These are phyloP conservation scores for Vitis rupestris DNA, from an alignment of 164 flowering plant genomes.

Conservation along the genomic window DNA sequence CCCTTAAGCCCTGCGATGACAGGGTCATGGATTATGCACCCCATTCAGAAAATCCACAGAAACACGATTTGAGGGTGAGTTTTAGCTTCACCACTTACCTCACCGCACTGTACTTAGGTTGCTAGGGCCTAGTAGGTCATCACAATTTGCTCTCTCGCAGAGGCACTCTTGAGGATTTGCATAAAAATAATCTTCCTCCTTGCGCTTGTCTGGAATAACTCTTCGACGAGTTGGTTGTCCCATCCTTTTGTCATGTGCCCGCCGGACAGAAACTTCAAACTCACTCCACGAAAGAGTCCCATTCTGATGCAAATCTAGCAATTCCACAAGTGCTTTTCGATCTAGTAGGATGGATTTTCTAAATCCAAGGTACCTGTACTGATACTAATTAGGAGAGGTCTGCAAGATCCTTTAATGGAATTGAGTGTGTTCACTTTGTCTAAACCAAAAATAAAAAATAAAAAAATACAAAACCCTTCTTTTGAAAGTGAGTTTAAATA, in stretches of 20 bases:
- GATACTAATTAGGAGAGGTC: not conserved
- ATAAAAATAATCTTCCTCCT: conserved; percentile 97
- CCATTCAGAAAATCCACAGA: not conserved
- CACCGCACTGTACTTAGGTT: conserved; percentile 18
- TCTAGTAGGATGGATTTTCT: conserved; percentile 63
- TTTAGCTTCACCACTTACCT: conserved; percentile 1
- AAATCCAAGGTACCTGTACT: conserved; percentile 85
- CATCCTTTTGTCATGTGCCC: conserved; percentile 52
- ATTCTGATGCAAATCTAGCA: conserved; percentile 79
- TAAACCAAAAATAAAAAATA: not conserved
- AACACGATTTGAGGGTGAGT: not conserved
- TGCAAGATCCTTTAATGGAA: not conserved
- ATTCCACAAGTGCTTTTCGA: conserved; percentile 62
- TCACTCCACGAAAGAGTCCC: conserved; percentile 69
- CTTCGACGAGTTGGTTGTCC: conserved; percentile 66
- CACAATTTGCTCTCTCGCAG: conserved; percentile 49
- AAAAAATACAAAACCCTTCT: too few species aligned
- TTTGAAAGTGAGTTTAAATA: conserved; percentile 16
- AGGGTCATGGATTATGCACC: not conserved
- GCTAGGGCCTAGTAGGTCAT: conserved; percentile 24
- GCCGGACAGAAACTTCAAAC: conserved; percentile 55
- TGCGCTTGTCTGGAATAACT: conserved; percentile 72
- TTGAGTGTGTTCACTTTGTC: not conserved
- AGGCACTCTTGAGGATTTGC: conserved; percentile 95
- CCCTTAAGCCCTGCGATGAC: not conserved